phyloP scores from a whole-genome alignment of 768 basidiomycete species.

The Tulasnella sp. region DNA sequence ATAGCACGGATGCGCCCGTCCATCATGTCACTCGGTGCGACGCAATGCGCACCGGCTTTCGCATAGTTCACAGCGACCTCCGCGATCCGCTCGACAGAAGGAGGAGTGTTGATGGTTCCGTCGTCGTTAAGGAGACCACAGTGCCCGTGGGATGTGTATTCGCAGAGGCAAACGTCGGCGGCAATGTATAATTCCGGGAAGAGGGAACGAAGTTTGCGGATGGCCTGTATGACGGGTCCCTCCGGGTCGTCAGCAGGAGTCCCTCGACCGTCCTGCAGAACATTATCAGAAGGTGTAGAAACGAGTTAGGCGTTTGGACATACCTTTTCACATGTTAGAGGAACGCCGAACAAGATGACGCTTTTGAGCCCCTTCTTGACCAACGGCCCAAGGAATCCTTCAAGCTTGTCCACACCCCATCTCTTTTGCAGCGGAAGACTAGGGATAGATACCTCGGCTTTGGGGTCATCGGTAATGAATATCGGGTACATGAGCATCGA shows the following conservation, averaged over 20 bases:
- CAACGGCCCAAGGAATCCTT: conserved; percentile 73
- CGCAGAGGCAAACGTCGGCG: conserved; percentile 96
- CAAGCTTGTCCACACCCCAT: conserved; percentile 93
- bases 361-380: conserved; percentile 81
- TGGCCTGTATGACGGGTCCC: conserved; percentile 92
- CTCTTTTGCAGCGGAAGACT: conserved; percentile 76
- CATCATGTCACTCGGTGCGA: conserved; percentile 99
- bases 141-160: conserved; percentile 97
- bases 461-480: conserved; percentile 90
- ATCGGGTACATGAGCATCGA: conserved; percentile 99
- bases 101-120: conserved; percentile 61
- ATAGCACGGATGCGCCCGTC: conserved; percentile 73
- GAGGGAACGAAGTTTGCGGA: conserved; percentile 57
- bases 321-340: conserved; percentile 67
- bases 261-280: conserved; percentile 58
- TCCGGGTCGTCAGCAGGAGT: conserved; percentile 78
- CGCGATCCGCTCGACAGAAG: conserved; percentile 78
- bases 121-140: conserved; percentile 71
- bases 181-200: conserved; percentile 85
- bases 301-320: neutral
- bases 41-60: conserved; percentile 90
- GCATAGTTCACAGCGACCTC: conserved; percentile 90
- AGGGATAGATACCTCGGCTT: conserved; percentile 64
- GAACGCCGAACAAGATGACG: conserved; percentile 92
- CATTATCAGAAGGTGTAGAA: conserved; percentile 1